These are phyloP conservation scores for Coelastrella sp. DNA, from an alignment of 139 green algal species.

Conservation along the genomic window DNA sequence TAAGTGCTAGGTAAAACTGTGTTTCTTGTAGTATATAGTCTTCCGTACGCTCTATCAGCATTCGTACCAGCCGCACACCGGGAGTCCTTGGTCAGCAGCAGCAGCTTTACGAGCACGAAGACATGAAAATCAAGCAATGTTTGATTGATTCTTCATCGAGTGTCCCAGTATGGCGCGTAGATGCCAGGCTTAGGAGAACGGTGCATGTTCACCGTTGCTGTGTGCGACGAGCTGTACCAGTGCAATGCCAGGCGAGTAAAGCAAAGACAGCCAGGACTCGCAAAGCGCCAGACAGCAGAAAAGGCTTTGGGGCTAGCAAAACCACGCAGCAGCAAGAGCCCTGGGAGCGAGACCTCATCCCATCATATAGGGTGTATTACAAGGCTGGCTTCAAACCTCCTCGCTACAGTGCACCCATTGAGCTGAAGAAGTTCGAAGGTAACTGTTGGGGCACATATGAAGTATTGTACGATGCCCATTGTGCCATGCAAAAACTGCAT, in stretches of 20 bases:
- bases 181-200: background rate
- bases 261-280: background rate
- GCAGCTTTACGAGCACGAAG: too few species aligned
- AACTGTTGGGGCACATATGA: conserved; percentile 8
- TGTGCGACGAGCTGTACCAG: background rate
- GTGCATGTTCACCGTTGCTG: background rate
- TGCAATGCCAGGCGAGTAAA: conserved; percentile 11
- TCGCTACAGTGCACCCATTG: conserved; percentile 29
- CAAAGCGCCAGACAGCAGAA: background rate
- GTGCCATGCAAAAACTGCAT: background rate
- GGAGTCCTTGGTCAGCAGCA: background rate
- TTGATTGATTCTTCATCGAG: too few species aligned
- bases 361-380: conserved; percentile 50
- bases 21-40: too few species aligned
- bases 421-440: conserved; percentile 43
- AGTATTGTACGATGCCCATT: conserved; percentile 38
- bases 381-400: conserved; percentile 48
- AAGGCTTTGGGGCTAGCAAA: conserved; percentile 1
- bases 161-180: background rate
- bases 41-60: too few species aligned
- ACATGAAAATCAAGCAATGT: too few species aligned
- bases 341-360: conserved; percentile 24
- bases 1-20: too few species aligned
- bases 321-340: conserved; percentile 11
- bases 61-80: background rate